A percentile compares a stretch with the other conserved stretches of the same genome.
phyloP scores from a whole-genome alignment of 192 early-diverging fungal species.

The Pilobolus umbonatus region DNA sequence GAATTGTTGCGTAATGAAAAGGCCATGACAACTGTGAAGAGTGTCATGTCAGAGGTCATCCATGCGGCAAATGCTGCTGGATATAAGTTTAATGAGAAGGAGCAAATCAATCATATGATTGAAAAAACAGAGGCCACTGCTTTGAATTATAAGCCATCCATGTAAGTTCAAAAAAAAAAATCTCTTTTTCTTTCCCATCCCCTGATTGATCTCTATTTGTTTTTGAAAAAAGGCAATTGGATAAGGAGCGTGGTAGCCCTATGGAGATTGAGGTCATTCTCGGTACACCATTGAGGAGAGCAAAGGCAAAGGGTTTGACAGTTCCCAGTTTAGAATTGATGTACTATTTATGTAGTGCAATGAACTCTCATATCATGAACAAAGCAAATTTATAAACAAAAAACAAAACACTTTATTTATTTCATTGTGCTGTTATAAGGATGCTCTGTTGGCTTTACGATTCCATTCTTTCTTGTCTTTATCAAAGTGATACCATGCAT shows the following conservation, averaged over 20 bases:
- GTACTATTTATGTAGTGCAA: slow-evolving; percentile 11
- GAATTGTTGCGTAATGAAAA: slow-evolving; percentile 47
- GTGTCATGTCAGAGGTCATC: slow-evolving; percentile 54
- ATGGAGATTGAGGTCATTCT: slow-evolving; percentile 40
- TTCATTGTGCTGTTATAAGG: not conserved
- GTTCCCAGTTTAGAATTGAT: slow-evolving; percentile 25
- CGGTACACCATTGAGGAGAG: slow-evolving; percentile 29
- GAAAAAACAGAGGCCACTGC: slow-evolving; percentile 30
- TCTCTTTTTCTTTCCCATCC: too few relatives aligned
- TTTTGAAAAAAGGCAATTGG: slow-evolving; percentile 29
- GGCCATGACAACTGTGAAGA: slow-evolving; percentile 36
- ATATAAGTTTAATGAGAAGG: slow-evolving; percentile 30
- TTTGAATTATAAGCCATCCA: slow-evolving; percentile 40
- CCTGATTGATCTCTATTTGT: too few relatives aligned
- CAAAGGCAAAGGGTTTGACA: slow-evolving; percentile 24
- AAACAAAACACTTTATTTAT: not conserved
- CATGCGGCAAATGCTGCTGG: slow-evolving; percentile 45
- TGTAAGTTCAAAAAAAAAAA: slow-evolving; percentile 12
- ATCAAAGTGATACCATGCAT: slow-evolving; percentile 25
- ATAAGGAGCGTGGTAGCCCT: slow-evolving; percentile 39
- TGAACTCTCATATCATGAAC: slow-evolving; percentile 1
- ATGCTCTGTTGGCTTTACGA: too few relatives aligned
- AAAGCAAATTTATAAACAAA: not conserved
- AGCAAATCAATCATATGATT: slow-evolving; percentile 34
- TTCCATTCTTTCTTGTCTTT: slow-evolving; percentile 13